Conservation (phyloP, 176 grass and related monocot species). For the Lolium rigidum region DNA sequence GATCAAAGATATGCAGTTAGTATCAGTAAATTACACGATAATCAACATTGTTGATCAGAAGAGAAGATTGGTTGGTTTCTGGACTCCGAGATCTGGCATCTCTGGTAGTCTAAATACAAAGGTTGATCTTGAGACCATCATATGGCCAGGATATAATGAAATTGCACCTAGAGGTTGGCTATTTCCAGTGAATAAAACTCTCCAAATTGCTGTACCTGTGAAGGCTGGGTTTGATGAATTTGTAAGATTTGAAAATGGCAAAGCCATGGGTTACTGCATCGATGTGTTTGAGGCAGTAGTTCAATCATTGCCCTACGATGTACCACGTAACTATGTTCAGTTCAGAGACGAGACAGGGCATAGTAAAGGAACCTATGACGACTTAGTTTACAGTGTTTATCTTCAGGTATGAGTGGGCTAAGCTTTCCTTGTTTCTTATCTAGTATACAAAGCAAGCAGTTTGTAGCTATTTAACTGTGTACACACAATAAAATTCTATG, state of each 20-base stretch:
- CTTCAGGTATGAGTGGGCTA: constrained; percentile 40
- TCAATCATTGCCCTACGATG: constrained; percentile 30
- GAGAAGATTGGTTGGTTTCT: constrained; percentile 47
- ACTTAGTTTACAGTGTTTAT: constrained; percentile 74
- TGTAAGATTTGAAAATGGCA: constrained; percentile 29
- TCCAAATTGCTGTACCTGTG: constrained; percentile 63
- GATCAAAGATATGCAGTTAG: constrained; percentile 61
- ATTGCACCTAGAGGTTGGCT: constrained; percentile 66
- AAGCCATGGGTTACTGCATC: constrained; percentile 40
- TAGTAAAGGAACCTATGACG: constrained; percentile 68
- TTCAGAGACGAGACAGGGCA: constrained; percentile 43
- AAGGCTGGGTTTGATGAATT: constrained; percentile 61
- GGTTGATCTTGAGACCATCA: constrained; percentile 32
- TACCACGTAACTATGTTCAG: constrained; percentile 5
- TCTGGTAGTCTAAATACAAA: constrained; percentile 26
- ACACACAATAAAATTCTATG: too few species aligned
- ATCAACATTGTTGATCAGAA: constrained; percentile 43
- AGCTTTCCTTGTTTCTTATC: too few species aligned
- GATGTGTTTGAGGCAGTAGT: constrained; percentile 66
- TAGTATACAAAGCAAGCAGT: too few species aligned
- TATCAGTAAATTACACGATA: constrained; percentile 61
- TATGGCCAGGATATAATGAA: constrained; percentile 56
- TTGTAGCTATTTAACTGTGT: too few species aligned
- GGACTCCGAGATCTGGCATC: constrained; percentile 36
- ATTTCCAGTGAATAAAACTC: constrained; percentile 44